Percentiles rank a stretch among this genome's conserved stretches.
Conservation (phyloP, 257 asterid species). For the Asclepias syriaca region DNA sequence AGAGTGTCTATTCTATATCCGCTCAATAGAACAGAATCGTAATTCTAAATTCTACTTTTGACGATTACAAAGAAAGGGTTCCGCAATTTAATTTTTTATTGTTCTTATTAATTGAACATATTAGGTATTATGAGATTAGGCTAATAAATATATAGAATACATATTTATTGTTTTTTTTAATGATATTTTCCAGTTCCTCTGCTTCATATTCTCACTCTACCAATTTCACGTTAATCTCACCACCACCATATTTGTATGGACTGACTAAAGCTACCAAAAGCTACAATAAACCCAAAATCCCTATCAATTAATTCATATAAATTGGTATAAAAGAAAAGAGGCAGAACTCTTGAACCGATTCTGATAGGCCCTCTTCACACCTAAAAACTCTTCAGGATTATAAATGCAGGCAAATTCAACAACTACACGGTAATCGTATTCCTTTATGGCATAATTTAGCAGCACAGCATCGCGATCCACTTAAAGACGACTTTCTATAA, state of each 20-base stretch:
- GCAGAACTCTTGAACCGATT: no score
- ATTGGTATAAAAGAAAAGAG: background rate
- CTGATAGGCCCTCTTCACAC: no score
- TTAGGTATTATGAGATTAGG: no score
- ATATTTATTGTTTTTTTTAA: constrained; percentile 12
- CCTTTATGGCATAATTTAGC: constrained; percentile 48
- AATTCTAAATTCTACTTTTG: no score
- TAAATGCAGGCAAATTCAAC: constrained; percentile 47
- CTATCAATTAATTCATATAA: background rate
- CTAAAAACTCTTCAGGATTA: constrained; percentile 50
- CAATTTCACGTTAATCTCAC: constrained; percentile 41
- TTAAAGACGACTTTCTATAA: constrained; percentile 59
- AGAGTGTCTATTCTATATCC: no score
- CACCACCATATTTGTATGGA: constrained; percentile 52
- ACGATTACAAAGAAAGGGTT: no score
- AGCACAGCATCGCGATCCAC: constrained; percentile 70
- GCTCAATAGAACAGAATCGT: no score
- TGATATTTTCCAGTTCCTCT: constrained; percentile 29
- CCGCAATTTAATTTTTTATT: no score
- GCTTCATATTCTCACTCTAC: constrained; percentile 47
- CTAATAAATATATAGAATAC: no score
- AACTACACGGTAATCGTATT: constrained; percentile 40
- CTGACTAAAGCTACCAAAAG: no score
- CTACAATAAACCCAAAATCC: constrained; percentile 17
- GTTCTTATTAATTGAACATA: no score